Evolutionary conservation across 352 stramenopile species (phyloP).

Genomic region (Phytophthora citricola): DNA sequence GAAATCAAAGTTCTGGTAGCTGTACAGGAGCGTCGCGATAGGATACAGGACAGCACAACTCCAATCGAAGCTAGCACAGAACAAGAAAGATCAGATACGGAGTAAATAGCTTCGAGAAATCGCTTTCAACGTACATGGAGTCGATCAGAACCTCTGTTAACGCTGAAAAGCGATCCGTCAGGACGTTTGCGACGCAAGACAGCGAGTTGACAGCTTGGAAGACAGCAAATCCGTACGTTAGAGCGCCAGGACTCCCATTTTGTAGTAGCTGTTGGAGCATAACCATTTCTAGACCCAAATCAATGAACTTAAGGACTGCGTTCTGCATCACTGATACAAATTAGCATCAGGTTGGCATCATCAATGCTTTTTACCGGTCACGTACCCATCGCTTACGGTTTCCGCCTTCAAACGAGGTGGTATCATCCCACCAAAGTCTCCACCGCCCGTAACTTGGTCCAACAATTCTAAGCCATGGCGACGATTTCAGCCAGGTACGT

Average conservation of each 20-base stretch:
- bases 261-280: slow-evolving; percentile 22
- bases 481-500: too few relatives aligned
- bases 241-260: slow-evolving; percentile 5
- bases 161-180: slow-evolving; percentile 20
- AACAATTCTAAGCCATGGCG: too few relatives aligned
- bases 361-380: neutral
- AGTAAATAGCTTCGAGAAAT: too few relatives aligned
- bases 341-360: neutral
- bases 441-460: too few relatives aligned
- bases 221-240: slow-evolving; percentile 15
- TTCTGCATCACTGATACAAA: slow-evolving; percentile 22
- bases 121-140: slow-evolving; percentile 25
- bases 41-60: slow-evolving; percentile 28
- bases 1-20: slow-evolving; percentile 35
- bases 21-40: slow-evolving; percentile 28
- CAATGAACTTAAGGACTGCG: slow-evolving; percentile 22
- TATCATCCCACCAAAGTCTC: too few relatives aligned
- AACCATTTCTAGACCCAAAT: slow-evolving; percentile 19
- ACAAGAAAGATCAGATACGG: neutral
- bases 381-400: slow-evolving; percentile 38
- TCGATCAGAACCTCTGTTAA: slow-evolving; percentile 38
- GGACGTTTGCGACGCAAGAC: slow-evolving; percentile 24
- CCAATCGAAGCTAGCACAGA: neutral
- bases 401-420: slow-evolving; percentile 24
- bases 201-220: slow-evolving; percentile 29